A percentile compares a stretch with the other conserved stretches of the same genome.
Conservation (phyloP, 148 eudicot genomes). For the Nyssa sinensis region DNA sequence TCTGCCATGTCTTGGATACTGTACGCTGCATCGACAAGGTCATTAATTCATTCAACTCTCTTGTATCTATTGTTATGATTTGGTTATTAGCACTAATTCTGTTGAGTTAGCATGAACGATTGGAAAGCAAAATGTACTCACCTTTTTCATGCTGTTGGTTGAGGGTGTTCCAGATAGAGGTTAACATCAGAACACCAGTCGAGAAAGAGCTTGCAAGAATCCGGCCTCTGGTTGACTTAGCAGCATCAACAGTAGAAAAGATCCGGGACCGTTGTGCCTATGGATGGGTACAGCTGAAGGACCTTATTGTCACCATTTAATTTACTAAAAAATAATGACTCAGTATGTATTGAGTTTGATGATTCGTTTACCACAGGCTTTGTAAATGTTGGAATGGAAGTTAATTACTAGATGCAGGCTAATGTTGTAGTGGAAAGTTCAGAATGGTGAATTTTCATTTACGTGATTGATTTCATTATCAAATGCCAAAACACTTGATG, state of each 20-base stretch:
- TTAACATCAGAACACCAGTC: conserved; percentile 38
- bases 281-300: conserved; percentile 89
- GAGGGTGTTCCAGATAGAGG: conserved; percentile 55
- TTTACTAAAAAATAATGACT: not conserved
- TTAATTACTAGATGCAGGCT: too few species aligned
- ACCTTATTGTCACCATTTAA: conserved; percentile 49
- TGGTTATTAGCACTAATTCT: not conserved
- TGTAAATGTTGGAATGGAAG: not conserved
- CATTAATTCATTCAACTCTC: not conserved
- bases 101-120: not conserved
- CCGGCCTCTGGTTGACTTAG: conserved; percentile 60
- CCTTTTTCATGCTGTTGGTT: not conserved
- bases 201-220: conserved; percentile 67
- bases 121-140: not conserved
- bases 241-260: conserved; percentile 54
- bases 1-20: conserved; percentile 76
- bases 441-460: too few species aligned
- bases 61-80: not conserved
- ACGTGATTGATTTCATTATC: too few species aligned
- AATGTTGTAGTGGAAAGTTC: too few species aligned
- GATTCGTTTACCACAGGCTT: not conserved
- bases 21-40: conserved; percentile 86
- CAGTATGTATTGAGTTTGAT: not conserved
- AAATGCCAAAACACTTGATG: not conserved
- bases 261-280: conserved; percentile 80